phyloP scores from a whole-genome alignment of 2,329 filamentous ascomycete species.

The Diaporthe helianthi region DNA sequence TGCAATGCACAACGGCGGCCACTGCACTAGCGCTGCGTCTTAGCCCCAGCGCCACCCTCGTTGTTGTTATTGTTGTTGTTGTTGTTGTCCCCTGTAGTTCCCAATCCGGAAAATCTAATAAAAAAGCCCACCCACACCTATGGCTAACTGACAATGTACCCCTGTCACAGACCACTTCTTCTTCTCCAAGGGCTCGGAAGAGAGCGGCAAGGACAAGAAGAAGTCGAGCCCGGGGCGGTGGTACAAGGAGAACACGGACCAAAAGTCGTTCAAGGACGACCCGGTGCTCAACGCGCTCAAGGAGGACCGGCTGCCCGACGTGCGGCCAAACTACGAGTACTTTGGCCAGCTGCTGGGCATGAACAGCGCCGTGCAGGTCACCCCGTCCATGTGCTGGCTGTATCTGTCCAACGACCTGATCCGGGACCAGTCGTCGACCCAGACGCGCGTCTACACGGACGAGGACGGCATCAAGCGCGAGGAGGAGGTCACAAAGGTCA shows the following conservation, averaged over 20 bases:
- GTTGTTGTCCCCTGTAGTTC: not conserved
- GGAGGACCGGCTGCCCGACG: conserved; percentile 62
- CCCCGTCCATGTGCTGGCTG: conserved; percentile 66
- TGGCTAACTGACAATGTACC: conserved; percentile 35
- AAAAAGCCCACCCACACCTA: not conserved
- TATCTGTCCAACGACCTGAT: conserved; percentile 62
- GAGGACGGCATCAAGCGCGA: conserved; percentile 28
- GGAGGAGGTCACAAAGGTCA: conserved; percentile 27
- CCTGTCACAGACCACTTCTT: conserved; percentile 62
- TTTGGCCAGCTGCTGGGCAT: conserved; percentile 63
- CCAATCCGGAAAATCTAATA: not conserved
- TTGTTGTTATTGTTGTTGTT: not conserved
- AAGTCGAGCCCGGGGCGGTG: conserved; percentile 37
- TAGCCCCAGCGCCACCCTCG: not conserved
- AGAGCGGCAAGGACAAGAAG: conserved; percentile 51
- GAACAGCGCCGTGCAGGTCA: conserved; percentile 60
- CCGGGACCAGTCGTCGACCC: conserved; percentile 42
- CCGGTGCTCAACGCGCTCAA: conserved; percentile 68
- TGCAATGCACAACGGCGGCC: not conserved
- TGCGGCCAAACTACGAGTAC: conserved; percentile 68
- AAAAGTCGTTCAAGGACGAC: conserved; percentile 69
- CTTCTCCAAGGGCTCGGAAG: conserved; percentile 63
- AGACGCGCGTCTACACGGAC: conserved; percentile 23
- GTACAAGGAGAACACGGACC: conserved; percentile 46
- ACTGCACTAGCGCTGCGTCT: too few relatives aligned